These are phyloP conservation scores for Amaranthus tricolor DNA, from an alignment of 179 eudicot species.

Conservation along the genomic window DNA sequence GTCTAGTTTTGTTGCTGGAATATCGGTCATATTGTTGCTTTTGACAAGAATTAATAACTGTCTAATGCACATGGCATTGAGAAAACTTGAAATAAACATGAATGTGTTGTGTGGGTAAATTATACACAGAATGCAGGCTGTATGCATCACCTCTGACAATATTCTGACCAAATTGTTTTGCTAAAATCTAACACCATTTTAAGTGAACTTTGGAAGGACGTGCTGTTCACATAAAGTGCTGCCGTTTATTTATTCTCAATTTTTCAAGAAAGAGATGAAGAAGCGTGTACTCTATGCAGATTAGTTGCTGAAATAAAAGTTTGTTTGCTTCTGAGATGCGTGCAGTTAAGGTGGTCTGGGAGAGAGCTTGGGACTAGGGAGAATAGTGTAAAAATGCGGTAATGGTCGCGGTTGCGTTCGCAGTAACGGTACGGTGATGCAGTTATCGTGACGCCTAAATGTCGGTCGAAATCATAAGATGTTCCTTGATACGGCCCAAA, in stretches of 20 bases:
- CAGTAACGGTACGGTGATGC: too few species aligned
- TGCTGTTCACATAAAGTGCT: not conserved
- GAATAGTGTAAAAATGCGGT: not conserved
- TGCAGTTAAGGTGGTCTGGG: not conserved
- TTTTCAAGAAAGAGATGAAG: not conserved
- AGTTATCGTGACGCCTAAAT: too few species aligned
- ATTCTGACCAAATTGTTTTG: not conserved
- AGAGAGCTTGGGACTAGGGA: not conserved
- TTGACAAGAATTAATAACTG: not conserved
- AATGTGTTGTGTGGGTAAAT: not conserved
- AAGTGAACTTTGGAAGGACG: not conserved
- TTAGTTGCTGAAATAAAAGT: not conserved
- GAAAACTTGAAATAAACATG: not conserved
- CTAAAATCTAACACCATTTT: not conserved
- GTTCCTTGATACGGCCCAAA: too few species aligned
- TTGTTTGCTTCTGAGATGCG: not conserved
- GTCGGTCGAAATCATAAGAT: too few species aligned
- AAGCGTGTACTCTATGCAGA: not conserved
- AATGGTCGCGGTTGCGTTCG: too few species aligned
- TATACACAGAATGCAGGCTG: not conserved
- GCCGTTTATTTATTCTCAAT: not conserved
- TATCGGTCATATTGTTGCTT: too few species aligned
- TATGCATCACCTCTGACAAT: not conserved
- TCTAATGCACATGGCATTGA: conserved; percentile 4
- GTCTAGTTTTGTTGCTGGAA: not conserved